These are phyloP conservation scores for Fusarium anguioides DNA, from an alignment of 2,329 filamentous ascomycete species.

Conservation along the genomic window DNA sequence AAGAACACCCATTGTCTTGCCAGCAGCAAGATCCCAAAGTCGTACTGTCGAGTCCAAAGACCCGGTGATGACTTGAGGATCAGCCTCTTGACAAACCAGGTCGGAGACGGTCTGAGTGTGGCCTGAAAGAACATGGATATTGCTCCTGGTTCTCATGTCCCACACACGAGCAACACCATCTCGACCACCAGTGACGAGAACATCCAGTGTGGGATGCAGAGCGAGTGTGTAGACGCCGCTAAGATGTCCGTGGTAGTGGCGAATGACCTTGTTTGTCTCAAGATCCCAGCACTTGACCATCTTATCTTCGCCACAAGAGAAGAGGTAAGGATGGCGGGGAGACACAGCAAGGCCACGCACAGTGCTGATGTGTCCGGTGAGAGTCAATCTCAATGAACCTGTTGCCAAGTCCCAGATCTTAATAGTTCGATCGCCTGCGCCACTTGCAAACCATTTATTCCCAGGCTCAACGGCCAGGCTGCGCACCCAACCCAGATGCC, in stretches of 20 bases:
- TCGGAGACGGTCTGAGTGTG: conserved; percentile 92
- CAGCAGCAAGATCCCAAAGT: conserved; percentile 94
- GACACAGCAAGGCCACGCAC: conserved; percentile 93
- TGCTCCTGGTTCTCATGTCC: conserved; percentile 98
- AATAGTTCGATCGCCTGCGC: conserved; percentile 94
- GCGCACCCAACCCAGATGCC: conserved; percentile 95
- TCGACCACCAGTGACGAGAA: conserved; percentile 92
- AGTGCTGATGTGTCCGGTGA: conserved; percentile 95
- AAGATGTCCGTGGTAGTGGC: conserved; percentile 96
- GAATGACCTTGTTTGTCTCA: conserved; percentile 99
- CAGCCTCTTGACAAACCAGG: conserved; percentile 92
- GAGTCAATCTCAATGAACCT: conserved; percentile 82
- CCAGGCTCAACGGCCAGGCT: conserved; percentile 91
- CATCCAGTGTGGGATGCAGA: conserved; percentile 93
- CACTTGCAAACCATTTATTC: conserved; percentile 97
- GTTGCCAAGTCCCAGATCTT: conserved; percentile 98
- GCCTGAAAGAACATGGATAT: conserved; percentile 91
- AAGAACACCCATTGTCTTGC: conserved; percentile 94
- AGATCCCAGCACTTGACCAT: conserved; percentile 99
- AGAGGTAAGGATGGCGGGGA: conserved; percentile 93
- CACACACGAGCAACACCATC: conserved; percentile 96
- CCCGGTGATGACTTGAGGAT: conserved; percentile 94
- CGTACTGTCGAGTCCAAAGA: conserved; percentile 92
- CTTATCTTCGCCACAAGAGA: conserved; percentile 98
- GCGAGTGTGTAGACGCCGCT: conserved; percentile 94